Base-by-base conservation (phyloP, 2,329 filamentous ascomycete species). In the Exserohilum rostratum region DNA sequence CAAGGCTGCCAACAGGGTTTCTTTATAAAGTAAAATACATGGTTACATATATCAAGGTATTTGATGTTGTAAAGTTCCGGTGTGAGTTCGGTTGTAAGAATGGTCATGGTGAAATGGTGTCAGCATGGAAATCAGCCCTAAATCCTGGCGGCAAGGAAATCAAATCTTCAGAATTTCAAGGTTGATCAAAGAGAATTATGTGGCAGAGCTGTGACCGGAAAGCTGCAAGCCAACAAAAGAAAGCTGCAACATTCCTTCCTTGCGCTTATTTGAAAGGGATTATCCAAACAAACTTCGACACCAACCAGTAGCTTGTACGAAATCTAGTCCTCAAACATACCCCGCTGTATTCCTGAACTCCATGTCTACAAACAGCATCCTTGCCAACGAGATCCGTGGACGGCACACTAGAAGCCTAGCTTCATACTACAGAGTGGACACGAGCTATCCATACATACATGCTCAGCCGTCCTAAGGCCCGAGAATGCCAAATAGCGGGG, bases 351-450 rank as follows among this genome's bases (percentile, higher is more conserved):
- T 60, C 65, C 0, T 68, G 80, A 56, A 75, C 79, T 1, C 60
- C n/a, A n/a, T n/a, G n/a, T 66, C 22, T 78, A 74, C 76, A 72
- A 64, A 80, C 40, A 67, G 77, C 51, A 68, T 80, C 25, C 80
- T 80, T 47, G 77, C 80, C 61, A 22, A 78, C 77, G 2, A 66
- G 78, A 1, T 70, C 80, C 1, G 70, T 80, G 18, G 80, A 79
- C 56, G 79, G 73, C 43, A 78, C 78, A 0, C 65, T 81, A 7
- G 80, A 80, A 78, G 78, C 79, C 5, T 81, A 82, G 64, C 80
- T 81, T 37, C 79, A 81, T 56, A 81, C 79, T 0, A 73, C 80
- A 3, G 78, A 81, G 63, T 81, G 79, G 79, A 81, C 79, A 3
- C 79, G 78, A 2, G 79, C 78, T 3, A 80, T 82, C 29, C 70